Base-by-base conservation (phyloP, 2,329 filamentous ascomycete genomes). In the Botryotinia convoluta region DNA sequence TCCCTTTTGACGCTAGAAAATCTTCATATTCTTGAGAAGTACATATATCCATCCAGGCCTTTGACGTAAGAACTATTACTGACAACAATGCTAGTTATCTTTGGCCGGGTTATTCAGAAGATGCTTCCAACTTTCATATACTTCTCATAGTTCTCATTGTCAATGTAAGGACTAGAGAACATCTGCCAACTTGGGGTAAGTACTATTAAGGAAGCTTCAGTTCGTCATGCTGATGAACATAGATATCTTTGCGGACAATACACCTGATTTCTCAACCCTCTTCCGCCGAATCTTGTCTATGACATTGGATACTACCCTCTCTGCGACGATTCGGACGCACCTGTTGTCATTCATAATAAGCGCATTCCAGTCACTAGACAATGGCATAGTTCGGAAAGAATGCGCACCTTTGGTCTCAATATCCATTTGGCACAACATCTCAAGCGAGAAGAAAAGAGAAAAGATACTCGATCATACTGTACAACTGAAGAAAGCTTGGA, bases 331-430 rank as follows among this genome's bases (percentile, higher is more conserved):
- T 72, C 90, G 93, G 74, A 93, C 92, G 14, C 91, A 97, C 70
- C 88, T 98, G n/a, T 85, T 99, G 35, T 92, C 89, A 37, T 98
- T 98, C 82, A 87, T 98, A 75, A 97, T 97, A 69, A 90, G 91
- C 77, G 93, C 95, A 51, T 99, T 98, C 81, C 95, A 98, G 82
- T 98, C 94, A 64, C 86, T 99, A 45, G 97, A 99, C 81, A 95
- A 91, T 80, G 88, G 89, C 54, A 88, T 97, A 72, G 93, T 99
- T 68, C 91, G 96, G 75, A 98, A 98, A 82, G 96, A 99, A 85
- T 98, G 96, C 82, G 96, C 95, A 10, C 94, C 97, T 2, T 85
- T 99, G 69, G 95, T 99, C 32, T 96, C 94, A 20, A 97, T 99
- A 78, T 92, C 93, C 1, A 94, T 96, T 78, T 99, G 96, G 96